A percentile compares a stretch with the other conserved stretches of the same genome.
Conservation (phyloP, 164 flowering plant genomes). For the Magnolia sinica region DNA sequence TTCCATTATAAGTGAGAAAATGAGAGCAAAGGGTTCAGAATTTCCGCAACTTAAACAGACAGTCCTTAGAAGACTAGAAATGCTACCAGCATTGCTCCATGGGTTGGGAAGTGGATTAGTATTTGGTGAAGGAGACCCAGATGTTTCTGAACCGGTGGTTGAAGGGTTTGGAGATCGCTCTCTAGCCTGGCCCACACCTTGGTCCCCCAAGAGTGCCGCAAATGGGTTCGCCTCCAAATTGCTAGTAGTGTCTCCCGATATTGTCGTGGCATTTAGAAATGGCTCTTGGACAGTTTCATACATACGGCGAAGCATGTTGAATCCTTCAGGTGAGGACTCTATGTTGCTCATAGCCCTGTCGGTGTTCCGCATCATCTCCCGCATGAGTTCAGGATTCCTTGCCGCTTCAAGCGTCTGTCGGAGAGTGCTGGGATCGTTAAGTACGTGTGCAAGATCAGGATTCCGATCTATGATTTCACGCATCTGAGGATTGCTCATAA, state of each 20-base stretch:
- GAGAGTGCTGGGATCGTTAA: slow-evolving; percentile 82
- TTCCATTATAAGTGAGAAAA: neutral
- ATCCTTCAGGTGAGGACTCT: slow-evolving; percentile 94
- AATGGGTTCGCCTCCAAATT: slow-evolving; percentile 65
- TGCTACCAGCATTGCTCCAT: slow-evolving; percentile 41
- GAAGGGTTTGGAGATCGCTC: slow-evolving; percentile 45
- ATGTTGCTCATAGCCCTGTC: slow-evolving; percentile 99
- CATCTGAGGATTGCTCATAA: slow-evolving; percentile 96
- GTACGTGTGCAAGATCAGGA: slow-evolving; percentile 88
- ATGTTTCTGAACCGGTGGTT: slow-evolving; percentile 44
- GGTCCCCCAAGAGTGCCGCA: slow-evolving; percentile 72
- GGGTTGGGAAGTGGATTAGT: slow-evolving; percentile 90
- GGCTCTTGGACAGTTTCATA: slow-evolving; percentile 98
- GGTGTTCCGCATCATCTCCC: slow-evolving; percentile 97
- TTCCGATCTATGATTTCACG: slow-evolving; percentile 86
- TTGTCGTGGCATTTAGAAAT: slow-evolving; percentile 78
- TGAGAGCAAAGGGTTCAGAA: neutral
- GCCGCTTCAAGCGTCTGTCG: slow-evolving; percentile 91
- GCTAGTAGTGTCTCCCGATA: slow-evolving; percentile 61
- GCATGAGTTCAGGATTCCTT: slow-evolving; percentile 93
- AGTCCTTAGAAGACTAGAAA: neutral
- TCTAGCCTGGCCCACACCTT: slow-evolving; percentile 39
- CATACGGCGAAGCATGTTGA: slow-evolving; percentile 96
- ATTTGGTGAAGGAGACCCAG: slow-evolving; percentile 63
- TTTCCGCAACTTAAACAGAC: neutral